A percentile compares a stretch with the other conserved stretches of the same genome.
Evolutionary conservation across 345 rosid genomes (phyloP).

Genomic region (Sonneratia caseolaris): DNA sequence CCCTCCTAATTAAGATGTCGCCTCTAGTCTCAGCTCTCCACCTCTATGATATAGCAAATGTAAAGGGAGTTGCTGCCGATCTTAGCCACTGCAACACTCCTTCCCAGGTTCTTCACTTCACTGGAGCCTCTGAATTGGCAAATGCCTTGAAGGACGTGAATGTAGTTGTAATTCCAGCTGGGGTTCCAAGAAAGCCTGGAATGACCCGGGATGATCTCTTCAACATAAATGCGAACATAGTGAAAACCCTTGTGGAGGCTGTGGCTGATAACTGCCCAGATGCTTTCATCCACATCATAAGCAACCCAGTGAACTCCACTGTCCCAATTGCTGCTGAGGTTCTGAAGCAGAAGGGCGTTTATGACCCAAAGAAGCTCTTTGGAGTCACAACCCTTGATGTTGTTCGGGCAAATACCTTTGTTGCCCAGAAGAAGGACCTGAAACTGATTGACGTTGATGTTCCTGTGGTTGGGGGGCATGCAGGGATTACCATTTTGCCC

Average conservation of each 20-base stretch:
- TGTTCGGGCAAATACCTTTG: conserved; percentile 89
- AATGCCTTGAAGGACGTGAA: conserved; percentile 60
- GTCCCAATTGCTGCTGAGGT: conserved; percentile 94
- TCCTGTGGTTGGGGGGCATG: conserved; percentile 92
- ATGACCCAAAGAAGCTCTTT: conserved; percentile 82
- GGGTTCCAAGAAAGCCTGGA: conserved; percentile 91
- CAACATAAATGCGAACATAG: conserved; percentile 84
- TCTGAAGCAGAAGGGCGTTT: conserved; percentile 76
- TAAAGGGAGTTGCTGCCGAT: conserved; percentile 94
- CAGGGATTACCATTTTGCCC: conserved; percentile 87
- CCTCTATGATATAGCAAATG: conserved; percentile 89
- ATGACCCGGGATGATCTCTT: conserved; percentile 98
- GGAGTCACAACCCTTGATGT: conserved; percentile 91
- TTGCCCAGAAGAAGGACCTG: conserved; percentile 76
- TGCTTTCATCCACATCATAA: conserved; percentile 82
- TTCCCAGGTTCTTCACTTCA: conserved; percentile 73
- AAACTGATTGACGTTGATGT: conserved; percentile 90
- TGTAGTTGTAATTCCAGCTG: conserved; percentile 90
- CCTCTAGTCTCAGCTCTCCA: conserved; percentile 39
- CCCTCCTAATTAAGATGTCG: conserved; percentile 24
- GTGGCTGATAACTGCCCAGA: conserved; percentile 86
- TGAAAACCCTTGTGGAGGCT: conserved; percentile 67
- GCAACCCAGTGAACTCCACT: conserved; percentile 93
- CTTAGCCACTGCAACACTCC: conserved; percentile 95
- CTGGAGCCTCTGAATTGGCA: conserved; percentile 70